Evolutionary conservation across 768 basidiomycete species (phyloP).

Genomic region (Chalciporus chontae): DNA sequence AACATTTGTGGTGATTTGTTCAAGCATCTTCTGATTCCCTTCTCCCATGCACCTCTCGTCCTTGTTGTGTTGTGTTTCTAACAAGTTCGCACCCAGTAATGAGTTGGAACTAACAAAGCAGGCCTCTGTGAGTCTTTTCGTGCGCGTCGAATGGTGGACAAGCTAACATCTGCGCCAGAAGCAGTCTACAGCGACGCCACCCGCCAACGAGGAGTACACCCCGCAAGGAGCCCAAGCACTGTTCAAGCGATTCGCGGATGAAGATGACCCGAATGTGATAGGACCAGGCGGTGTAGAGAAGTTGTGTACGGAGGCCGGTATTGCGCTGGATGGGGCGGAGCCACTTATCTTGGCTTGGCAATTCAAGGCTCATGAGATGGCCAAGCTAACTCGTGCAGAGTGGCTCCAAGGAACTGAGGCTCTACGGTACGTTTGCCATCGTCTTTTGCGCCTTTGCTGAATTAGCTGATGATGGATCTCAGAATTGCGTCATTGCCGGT

Average conservation of each 20-base stretch:
- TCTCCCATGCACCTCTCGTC: slow-evolving; percentile 58
- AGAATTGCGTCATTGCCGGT: slow-evolving; percentile 50
- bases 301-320: slow-evolving; percentile 65
- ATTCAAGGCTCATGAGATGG: slow-evolving; percentile 67
- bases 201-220: slow-evolving; percentile 40
- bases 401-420: slow-evolving; percentile 59
- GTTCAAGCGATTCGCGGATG: slow-evolving; percentile 63
- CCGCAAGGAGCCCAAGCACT: slow-evolving; percentile 47
- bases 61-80: slow-evolving; percentile 63
- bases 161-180: background rate
- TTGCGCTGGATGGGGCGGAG: slow-evolving; percentile 68
- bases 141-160: background rate
- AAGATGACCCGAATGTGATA: slow-evolving; percentile 46
- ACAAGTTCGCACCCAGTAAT: slow-evolving; percentile 49
- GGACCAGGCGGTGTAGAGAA: slow-evolving; percentile 70
- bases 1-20: slow-evolving; percentile 21
- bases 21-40: slow-evolving; percentile 27
- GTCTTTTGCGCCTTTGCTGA: background rate
- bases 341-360: slow-evolving; percentile 79
- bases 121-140: slow-evolving; percentile 24
- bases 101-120: slow-evolving; percentile 37
- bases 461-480: slow-evolving; percentile 2
- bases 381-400: slow-evolving; percentile 61
- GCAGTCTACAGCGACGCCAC: slow-evolving; percentile 1
- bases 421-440: slow-evolving; percentile 38